Evolutionary conservation across 192 early-diverging fungal species (phyloP), one percentile per base, ranked within the genome.

Genomic region (Phycomyces blakesleeanus): DNA sequence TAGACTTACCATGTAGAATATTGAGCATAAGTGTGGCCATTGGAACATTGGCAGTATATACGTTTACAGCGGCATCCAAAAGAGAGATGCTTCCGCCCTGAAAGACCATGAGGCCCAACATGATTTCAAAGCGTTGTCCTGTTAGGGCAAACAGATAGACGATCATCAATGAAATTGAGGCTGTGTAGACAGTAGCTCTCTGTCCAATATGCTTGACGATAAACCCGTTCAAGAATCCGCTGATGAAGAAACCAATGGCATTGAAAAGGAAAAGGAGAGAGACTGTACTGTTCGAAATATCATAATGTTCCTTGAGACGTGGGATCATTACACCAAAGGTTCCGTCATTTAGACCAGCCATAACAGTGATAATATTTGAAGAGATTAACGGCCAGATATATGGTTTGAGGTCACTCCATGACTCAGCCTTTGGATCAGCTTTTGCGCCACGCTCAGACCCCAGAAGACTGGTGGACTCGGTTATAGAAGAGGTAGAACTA

Each of bases 41-140:
- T 15, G 74, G 74, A 44, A 70, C 11, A 16, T 50, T 62, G 34
- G 74, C 65, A 10, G 41, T 39, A 26, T 59, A 65, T 5, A 76
- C 68, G 26, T 76, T 76, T 22, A 66, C 55, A 52, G 47, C 68
- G 15, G 68, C 74, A 51, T 76, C 74, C 38, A 70, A 25, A 22
- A 76, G 49, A 12, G 60, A 68, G 5, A 64, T 26, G 21, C 68
- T 64, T 4, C 47, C 64, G 7, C 74, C 74, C 16, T 63, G 55
- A 16, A 71, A 60, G 7, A 57, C 1, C 59, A 76, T 67, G 22
- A 62, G 51, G 7, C 41, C 37, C 9, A 57, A 42, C 61, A 71
- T 66, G 34, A 65, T 56, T 15, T 37, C 55, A 59, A 76, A 76
- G 0, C 65, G 64, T 8, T 67, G 15, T 16, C 68, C 68, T 16